A percentile compares a stretch with the other conserved stretches of the same genome.
These are phyloP conservation scores for Phylloporus sp. DNA, from an alignment of 1,284 basidiomycete species.

Conservation along the genomic window DNA sequence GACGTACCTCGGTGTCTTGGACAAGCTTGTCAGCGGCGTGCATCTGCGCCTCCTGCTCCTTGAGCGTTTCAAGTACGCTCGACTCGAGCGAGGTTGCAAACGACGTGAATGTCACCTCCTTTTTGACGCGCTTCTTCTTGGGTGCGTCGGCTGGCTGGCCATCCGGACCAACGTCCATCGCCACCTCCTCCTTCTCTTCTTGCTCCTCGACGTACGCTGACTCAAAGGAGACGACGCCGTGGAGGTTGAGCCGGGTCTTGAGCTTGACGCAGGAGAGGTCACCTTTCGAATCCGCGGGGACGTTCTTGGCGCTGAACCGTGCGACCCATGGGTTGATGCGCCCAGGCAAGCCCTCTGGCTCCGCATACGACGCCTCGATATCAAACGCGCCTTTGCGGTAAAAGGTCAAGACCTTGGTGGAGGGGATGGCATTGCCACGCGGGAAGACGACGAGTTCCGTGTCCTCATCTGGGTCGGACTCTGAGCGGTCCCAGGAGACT, in stretches of 20 bases:
- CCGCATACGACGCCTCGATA: slow-evolving; percentile 83
- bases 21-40: slow-evolving; percentile 91
- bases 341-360: slow-evolving; percentile 75
- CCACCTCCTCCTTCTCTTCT: slow-evolving; percentile 79
- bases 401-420: slow-evolving; percentile 95
- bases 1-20: slow-evolving; percentile 87
- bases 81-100: slow-evolving; percentile 71
- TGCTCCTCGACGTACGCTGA: slow-evolving; percentile 83
- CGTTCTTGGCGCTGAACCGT: slow-evolving; percentile 80
- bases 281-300: slow-evolving; percentile 72
- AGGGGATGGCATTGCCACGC: slow-evolving; percentile 82
- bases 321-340: slow-evolving; percentile 85
- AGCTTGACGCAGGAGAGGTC: slow-evolving; percentile 86
- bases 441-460: slow-evolving; percentile 90
- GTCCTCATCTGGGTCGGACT: slow-evolving; percentile 84
- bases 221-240: slow-evolving; percentile 89
- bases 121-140: slow-evolving; percentile 87
- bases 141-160: slow-evolving; percentile 55
- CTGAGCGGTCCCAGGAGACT: slow-evolving; percentile 81
- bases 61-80: slow-evolving; percentile 67
- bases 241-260: slow-evolving; percentile 85
- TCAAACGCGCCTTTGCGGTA: slow-evolving; percentile 88
- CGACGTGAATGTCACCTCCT: slow-evolving; percentile 80
- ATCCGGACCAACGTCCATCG: slow-evolving; percentile 75
- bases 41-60: slow-evolving; percentile 88